These are phyloP conservation scores for Beauveria pseudobassiana DNA, from an alignment of 2,329 filamentous ascomycete genomes.

Conservation along the genomic window DNA sequence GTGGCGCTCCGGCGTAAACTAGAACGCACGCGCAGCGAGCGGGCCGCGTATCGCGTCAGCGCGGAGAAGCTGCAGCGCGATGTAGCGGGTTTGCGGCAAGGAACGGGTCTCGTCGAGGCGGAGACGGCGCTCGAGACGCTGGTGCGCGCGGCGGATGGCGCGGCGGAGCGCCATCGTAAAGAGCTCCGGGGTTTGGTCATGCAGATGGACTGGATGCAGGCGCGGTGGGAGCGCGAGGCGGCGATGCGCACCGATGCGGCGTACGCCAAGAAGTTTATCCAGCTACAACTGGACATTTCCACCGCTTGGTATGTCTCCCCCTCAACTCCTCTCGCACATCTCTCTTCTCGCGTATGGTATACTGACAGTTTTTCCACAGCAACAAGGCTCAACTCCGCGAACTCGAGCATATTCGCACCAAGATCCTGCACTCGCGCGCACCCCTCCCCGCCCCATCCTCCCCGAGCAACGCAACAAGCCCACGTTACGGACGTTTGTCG, in stretches of 20 bases:
- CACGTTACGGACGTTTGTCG: conserved; percentile 37
- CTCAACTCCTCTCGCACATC: background rate
- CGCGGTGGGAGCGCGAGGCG: conserved; percentile 71
- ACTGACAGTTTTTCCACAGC: conserved; percentile 43
- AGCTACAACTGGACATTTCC: conserved; percentile 72
- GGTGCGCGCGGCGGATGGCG: conserved; percentile 49
- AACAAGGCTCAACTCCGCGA: conserved; percentile 88
- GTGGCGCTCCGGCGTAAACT: conserved; percentile 58
- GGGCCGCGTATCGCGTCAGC: conserved; percentile 45
- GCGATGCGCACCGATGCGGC: conserved; percentile 72
- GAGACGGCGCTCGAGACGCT: conserved; percentile 51
- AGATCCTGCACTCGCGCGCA: conserved; percentile 32
- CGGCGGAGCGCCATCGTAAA: conserved; percentile 62
- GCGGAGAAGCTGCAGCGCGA: conserved; percentile 49
- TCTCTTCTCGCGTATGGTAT: background rate
- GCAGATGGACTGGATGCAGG: conserved; percentile 87
- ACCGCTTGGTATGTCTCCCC: conserved; percentile 71
- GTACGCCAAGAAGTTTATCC: conserved; percentile 79
- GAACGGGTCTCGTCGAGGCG: conserved; percentile 23
- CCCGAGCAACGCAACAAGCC: conserved; percentile 15
- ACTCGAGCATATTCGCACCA: conserved; percentile 65
- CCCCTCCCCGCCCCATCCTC: conserved; percentile 17
- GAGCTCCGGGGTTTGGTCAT: conserved; percentile 77
- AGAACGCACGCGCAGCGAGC: conserved; percentile 60
- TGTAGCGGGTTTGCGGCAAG: conserved; percentile 21